phyloP scores from a whole-genome alignment of 257 asterid genomes.

The Craterostigma plantagineum region DNA sequence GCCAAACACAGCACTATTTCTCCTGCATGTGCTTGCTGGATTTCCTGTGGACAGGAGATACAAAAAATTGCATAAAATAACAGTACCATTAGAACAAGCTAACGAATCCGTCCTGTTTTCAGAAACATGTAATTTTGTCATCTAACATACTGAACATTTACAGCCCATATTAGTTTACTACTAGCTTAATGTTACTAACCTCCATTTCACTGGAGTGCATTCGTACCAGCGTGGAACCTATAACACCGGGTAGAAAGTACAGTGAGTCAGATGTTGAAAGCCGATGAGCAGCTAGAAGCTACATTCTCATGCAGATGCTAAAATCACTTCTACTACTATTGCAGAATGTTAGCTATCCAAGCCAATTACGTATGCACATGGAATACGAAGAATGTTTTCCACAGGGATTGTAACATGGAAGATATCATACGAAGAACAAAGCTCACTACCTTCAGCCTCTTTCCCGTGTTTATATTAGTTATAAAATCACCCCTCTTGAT shows the following conservation, averaged over 20 bases:
- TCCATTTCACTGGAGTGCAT: slow-evolving; percentile 99
- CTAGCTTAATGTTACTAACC: slow-evolving; percentile 30
- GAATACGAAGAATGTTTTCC: background rate
- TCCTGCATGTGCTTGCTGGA: slow-evolving; percentile 98
- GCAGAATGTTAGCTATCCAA: too few species aligned
- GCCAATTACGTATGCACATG: too few species aligned
- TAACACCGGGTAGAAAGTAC: slow-evolving; percentile 3
- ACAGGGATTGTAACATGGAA: slow-evolving; percentile 1
- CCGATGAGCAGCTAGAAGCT: too few species aligned
- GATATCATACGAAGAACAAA: too few species aligned
- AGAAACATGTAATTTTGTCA: background rate
- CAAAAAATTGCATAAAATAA: slow-evolving; percentile 3
- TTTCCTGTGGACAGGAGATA: slow-evolving; percentile 37
- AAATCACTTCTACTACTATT: too few species aligned
- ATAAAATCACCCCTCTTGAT: slow-evolving; percentile 90
- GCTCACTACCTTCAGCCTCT: slow-evolving; percentile 61
- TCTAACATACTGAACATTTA: background rate
- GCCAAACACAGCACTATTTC: slow-evolving; percentile 98
- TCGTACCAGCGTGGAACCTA: slow-evolving; percentile 94
- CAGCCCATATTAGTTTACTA: too few species aligned
- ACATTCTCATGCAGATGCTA: too few species aligned
- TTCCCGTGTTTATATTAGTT: slow-evolving; percentile 73
- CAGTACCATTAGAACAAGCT: slow-evolving; percentile 1
- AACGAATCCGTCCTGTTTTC: background rate
- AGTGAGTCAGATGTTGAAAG: background rate